Evolutionary conservation across 2,329 filamentous ascomycete genomes (phyloP), one percentile per base, ranked within the genome.

Genomic region (Phoma sp.): DNA sequence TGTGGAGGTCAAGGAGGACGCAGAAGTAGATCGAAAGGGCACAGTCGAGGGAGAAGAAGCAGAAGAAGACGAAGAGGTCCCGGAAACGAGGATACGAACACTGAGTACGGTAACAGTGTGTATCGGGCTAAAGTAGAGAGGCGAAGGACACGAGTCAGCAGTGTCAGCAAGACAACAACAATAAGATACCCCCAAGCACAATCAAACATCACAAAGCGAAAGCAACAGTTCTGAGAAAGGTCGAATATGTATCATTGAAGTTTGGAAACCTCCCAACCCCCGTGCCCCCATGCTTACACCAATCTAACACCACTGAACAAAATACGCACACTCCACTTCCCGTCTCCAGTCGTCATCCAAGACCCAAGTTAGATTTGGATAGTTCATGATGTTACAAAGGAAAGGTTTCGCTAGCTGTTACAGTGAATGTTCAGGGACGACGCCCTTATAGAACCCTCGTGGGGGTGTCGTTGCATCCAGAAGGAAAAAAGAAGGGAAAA

Each of bases 61-160:
- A 3, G 49, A 35, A 13, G 63, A 62, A 12, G 62, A 62, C 37
- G 72, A 74, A 17, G 72, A 72, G 19, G 53, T 77, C 2, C 75
- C 76, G 0, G 77, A 79, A 64, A 77, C 76, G 49, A 70, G 78
- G 59, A 72, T 80, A 41, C 63, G 73, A 45, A 70, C 52, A 27
- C 24, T 74, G 40, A 74, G 71, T 60, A 64, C 64, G 2, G 61
- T 75, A 31, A 73, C 66, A 12, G 67, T 75, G 32, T 67, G 65
- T 53, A 68, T 74, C 40, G 63, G 69, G n/a, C 41, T 71, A 22
- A 63, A 55, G 40, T 70, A 41, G 21, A 6, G 22, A n/a, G 8
- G 19, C 6, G 24, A n/a, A 38, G 21, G 13, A 12, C 24, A 31
- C 24, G 29, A n/a, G 38, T n/a, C n/a, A n/a, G n/a, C n/a, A n/a